Evolutionary conservation across 768 basidiomycete genomes (phyloP).

Genomic region (Albatrellus ellisii): DNA sequence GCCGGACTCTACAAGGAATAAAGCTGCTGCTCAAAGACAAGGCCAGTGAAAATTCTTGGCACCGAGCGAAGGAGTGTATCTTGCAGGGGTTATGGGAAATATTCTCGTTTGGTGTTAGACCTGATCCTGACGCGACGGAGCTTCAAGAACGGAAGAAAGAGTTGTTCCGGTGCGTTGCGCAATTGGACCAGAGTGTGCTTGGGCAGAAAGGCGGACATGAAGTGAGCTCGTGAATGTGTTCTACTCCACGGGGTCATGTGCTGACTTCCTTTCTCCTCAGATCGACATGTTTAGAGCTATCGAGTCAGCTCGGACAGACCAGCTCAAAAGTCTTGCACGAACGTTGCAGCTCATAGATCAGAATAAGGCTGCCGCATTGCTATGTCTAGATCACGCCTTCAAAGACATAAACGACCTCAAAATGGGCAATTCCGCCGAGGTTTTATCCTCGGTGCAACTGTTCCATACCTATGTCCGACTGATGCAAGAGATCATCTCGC

Average conservation of each 20-base stretch:
- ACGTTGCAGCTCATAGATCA: neutral
- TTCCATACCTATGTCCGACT: neutral
- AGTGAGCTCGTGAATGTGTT: neutral
- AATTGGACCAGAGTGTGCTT: neutral
- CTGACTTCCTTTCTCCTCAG: neutral
- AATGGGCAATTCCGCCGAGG: neutral
- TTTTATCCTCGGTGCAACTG: neutral
- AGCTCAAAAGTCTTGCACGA: neutral
- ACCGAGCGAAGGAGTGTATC: neutral
- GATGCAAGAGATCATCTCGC: neutral
- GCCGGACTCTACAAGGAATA: neutral
- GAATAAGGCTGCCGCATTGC: neutral
- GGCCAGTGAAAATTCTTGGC: neutral
- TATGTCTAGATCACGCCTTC: neutral
- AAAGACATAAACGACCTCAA: neutral
- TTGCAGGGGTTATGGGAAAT: neutral
- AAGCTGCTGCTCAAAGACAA: neutral
- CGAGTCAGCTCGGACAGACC: neutral
- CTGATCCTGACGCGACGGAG: neutral
- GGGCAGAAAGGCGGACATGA: neutral
- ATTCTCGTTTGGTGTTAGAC: neutral
- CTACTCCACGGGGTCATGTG: neutral
- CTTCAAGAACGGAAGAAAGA: neutral
- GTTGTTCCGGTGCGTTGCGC: no score
- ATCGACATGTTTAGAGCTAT: neutral